These are phyloP conservation scores for Globisporangium abappressorium DNA, from an alignment of 352 stramenopile genomes.

Conservation along the genomic window DNA sequence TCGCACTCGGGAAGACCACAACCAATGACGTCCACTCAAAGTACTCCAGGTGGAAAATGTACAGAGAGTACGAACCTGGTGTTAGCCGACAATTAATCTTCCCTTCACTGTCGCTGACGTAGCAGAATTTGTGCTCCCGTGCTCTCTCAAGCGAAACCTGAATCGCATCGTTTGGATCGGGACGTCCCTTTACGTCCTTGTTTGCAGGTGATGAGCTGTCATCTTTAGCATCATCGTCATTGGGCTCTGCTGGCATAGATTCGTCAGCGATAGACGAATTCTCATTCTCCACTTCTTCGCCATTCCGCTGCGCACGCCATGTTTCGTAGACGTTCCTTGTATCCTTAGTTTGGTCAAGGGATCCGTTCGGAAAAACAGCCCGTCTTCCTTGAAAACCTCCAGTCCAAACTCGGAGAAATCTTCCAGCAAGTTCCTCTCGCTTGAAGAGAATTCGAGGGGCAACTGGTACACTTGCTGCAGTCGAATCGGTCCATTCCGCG, in stretches of 20 bases:
- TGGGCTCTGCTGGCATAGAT: not conserved
- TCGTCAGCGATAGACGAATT: not conserved
- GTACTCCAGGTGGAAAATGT: slow-evolving; percentile 68
- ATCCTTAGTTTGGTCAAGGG: not conserved
- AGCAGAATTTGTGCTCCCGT: slow-evolving; percentile 20
- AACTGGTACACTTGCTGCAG: slow-evolving; percentile 38
- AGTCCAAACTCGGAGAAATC: slow-evolving; percentile 33
- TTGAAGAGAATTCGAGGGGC: slow-evolving; percentile 36
- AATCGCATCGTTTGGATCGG: slow-evolving; percentile 5
- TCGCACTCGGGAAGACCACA: slow-evolving; percentile 52
- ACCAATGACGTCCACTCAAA: slow-evolving; percentile 69
- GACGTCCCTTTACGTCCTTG: not conserved
- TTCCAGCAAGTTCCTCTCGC: slow-evolving; percentile 49
- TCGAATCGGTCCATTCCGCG: slow-evolving; percentile 39
- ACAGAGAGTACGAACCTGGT: slow-evolving; percentile 63
- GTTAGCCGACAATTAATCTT: slow-evolving; percentile 34
- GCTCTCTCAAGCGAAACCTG: slow-evolving; percentile 11
- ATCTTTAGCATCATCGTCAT: not conserved
- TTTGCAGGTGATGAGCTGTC: not conserved
- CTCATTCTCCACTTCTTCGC: not conserved
- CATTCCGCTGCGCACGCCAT: slow-evolving; percentile 19
- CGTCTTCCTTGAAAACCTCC: slow-evolving; percentile 21
- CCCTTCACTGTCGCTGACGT: slow-evolving; percentile 39
- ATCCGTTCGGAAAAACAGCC: not conserved
- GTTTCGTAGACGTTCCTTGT: slow-evolving; percentile 19